phyloP scores from a whole-genome alignment of 2,329 filamentous ascomycete genomes.

The Pseudocercospora macadamiae region DNA sequence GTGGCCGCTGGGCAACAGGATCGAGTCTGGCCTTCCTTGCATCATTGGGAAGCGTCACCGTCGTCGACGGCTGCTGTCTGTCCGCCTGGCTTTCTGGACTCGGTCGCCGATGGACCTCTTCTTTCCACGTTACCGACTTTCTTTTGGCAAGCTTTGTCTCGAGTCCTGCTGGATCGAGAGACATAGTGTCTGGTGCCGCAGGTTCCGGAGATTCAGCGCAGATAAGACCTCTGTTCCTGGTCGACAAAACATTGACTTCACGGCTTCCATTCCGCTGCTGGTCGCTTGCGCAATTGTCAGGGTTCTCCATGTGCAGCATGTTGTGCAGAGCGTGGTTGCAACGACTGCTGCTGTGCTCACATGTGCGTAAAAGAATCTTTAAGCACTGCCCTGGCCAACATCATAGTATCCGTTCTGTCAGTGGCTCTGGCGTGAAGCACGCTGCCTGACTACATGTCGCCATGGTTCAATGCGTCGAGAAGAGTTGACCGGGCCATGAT shows the following conservation, averaged over 20 bases:
- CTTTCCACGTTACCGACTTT: not conserved
- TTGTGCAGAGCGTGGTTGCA: not conserved
- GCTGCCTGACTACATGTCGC: no score
- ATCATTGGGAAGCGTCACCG: no score
- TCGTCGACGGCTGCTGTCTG: no score
- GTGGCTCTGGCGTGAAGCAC: no score
- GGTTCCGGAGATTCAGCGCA: not conserved
- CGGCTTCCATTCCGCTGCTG: not conserved
- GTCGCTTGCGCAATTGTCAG: not conserved
- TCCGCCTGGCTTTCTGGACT: no score
- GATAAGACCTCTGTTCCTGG: not conserved
- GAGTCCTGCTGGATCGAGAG: no score
- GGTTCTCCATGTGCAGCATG: not conserved
- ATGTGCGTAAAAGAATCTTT: not conserved
- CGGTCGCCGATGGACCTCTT: not conserved
- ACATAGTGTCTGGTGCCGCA: not conserved
- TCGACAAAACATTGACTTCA: not conserved
- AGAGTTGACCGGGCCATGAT: not conserved
- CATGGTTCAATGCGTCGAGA: no score
- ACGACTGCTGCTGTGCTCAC: not conserved
- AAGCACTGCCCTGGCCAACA: not conserved
- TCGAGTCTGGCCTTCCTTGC: no score
- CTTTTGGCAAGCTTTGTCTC: not conserved
- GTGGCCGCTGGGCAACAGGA: no score
- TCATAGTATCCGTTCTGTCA: not conserved